Evolutionary conservation across 768 basidiomycete species (phyloP), one percentile per base, ranked within the genome.

Genomic region (Psilocybe tampanensis): DNA sequence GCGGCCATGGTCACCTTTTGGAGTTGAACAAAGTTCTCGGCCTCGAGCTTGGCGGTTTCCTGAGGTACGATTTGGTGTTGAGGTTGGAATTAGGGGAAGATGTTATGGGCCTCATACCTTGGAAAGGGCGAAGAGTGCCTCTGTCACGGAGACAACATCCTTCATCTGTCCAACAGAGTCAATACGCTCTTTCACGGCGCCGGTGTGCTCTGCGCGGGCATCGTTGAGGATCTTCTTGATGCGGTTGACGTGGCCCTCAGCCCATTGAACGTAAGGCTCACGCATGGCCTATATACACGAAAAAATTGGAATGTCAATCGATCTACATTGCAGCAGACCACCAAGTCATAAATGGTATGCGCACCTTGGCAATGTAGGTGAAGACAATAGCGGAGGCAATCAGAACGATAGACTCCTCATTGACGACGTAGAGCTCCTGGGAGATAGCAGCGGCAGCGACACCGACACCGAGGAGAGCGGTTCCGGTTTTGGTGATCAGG

Each of bases 371-470:
- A 65, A 96, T 80, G 71, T 88, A 90, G 44, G 86, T 82, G 63
- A 93, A 84, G 66, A 97, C 85, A 58, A 95, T 87, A 61, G 90
- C 76, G 64, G 90, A 92, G 21, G 92, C 95, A 36, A 88, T 80
- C 33, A 92, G 86, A 44, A 98, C 81, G 62, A 98, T 88, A 21
- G 92, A 87, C 80, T 98, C 97, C 74, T 98, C 95, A 72, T 97
- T 97, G 68, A 96, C 86, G 58, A 99, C 96, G 69, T 98, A 98
- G 49, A 98, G 86, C 76, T 99, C 95, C 70, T 94, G 91, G 13
- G 94, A 96, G 75, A 98, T 95, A 69, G 95, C 95, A 6, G 94
- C 84, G 15, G 95, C 96, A 54, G 88, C 77, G 58, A 92, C 79
- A 67, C 92, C 94, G 15, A 93, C 92, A 68, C 94, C 94, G 52